These are phyloP conservation scores for Cadophora sp. DNA, from an alignment of 2,329 filamentous ascomycete genomes.

Conservation along the genomic window DNA sequence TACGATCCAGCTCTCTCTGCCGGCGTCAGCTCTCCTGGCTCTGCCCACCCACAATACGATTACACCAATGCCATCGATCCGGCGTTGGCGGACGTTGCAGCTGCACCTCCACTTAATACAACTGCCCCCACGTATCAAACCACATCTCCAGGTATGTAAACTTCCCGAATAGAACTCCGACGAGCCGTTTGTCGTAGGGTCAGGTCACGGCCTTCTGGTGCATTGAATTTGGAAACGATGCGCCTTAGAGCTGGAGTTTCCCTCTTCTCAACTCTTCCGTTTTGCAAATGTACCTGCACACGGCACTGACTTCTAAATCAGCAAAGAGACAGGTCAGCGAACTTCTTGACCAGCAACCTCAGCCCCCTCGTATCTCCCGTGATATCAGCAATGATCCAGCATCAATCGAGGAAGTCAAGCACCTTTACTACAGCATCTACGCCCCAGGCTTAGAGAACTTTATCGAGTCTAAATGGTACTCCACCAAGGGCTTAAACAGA, in stretches of 20 bases:
- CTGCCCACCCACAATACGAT: slow-evolving; percentile 57
- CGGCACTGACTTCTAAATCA: slow-evolving; percentile 55
- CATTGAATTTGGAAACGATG: slow-evolving; percentile 47
- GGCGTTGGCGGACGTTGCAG: slow-evolving; percentile 58
- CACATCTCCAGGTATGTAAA: slow-evolving; percentile 42
- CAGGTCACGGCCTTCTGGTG: slow-evolving; percentile 45
- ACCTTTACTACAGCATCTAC: slow-evolving; percentile 78
- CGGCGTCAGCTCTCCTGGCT: slow-evolving; percentile 52
- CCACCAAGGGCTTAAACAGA: slow-evolving; percentile 48
- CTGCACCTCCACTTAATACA: slow-evolving; percentile 39
- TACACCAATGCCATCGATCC: slow-evolving; percentile 70
- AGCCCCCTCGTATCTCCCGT: slow-evolving; percentile 61
- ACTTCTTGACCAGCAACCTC: slow-evolving; percentile 66
- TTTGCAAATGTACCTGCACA: slow-evolving; percentile 42
- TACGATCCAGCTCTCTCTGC: slow-evolving; percentile 46
- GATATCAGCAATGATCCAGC: slow-evolving; percentile 52
- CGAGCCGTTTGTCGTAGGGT: slow-evolving; percentile 42
- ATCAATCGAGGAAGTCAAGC: slow-evolving; percentile 69
- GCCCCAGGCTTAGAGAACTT: slow-evolving; percentile 76
- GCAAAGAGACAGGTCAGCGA: slow-evolving; percentile 76
- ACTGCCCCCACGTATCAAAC: slow-evolving; percentile 32
- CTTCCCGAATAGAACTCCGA: slow-evolving; percentile 40
- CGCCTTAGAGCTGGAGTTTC: slow-evolving; percentile 59
- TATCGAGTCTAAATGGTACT: slow-evolving; percentile 87
- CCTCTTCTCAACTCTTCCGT: slow-evolving; percentile 46